Evolutionary conservation across 2,329 filamentous ascomycete genomes (phyloP).

Genomic region (Ascochyta pisi): DNA sequence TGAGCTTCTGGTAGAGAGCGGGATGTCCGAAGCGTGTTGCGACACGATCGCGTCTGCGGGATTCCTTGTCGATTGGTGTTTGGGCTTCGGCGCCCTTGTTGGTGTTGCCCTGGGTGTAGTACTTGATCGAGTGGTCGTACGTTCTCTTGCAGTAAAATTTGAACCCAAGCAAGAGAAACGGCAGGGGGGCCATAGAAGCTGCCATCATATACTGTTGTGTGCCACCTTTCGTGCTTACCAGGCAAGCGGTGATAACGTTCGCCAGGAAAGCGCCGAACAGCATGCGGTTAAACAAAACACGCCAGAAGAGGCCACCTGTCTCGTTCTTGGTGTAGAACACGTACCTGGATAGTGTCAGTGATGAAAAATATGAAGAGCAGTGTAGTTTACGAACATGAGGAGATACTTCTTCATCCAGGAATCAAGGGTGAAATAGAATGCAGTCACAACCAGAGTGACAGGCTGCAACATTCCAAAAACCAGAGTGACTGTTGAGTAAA

Average conservation of each 20-base stretch:
- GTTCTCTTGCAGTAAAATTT: conserved; percentile 80
- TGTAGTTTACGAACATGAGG: conserved; percentile 65
- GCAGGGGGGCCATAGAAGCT: conserved; percentile 73
- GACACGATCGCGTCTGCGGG: conserved; percentile 67
- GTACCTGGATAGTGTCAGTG: conserved; percentile 55
- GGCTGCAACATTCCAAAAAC: conserved; percentile 87
- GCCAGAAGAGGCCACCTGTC: conserved; percentile 92
- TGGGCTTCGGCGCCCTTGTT: conserved; percentile 58
- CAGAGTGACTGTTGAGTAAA: conserved; percentile 87
- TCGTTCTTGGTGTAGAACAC: conserved; percentile 97
- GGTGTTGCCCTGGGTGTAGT: conserved; percentile 72
- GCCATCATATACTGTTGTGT: conserved; percentile 61
- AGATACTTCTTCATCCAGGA: conserved; percentile 94
- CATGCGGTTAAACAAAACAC: conserved; percentile 89
- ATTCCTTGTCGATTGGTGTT: conserved; percentile 52
- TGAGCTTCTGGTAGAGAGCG: conserved; percentile 84
- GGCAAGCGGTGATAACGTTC: conserved; percentile 78
- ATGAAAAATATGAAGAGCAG: not conserved
- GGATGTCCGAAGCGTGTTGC: conserved; percentile 84
- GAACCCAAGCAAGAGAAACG: conserved; percentile 80
- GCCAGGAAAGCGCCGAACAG: conserved; percentile 81
- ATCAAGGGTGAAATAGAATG: conserved; percentile 88
- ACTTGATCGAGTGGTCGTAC: conserved; percentile 83
- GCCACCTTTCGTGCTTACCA: conserved; percentile 71
- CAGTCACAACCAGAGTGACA: conserved; percentile 82